phyloP scores from a whole-genome alignment of 768 basidiomycete species.

The Dacryopinax spathularia region DNA sequence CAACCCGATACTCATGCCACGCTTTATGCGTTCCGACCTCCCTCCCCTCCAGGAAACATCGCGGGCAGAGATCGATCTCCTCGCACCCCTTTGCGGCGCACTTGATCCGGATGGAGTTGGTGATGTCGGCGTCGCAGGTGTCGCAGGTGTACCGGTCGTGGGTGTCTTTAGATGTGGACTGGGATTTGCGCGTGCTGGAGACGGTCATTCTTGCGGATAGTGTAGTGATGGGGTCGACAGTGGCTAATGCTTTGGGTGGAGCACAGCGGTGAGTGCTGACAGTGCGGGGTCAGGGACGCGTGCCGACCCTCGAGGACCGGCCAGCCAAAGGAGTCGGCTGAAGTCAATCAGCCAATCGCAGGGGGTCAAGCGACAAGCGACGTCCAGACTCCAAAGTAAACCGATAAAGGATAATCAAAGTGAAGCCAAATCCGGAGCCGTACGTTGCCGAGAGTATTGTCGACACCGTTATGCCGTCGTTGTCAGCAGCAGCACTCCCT shows the following conservation, averaged over 20 bases:
- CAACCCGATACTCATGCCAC: slow-evolving; percentile 79
- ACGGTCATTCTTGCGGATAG: neutral
- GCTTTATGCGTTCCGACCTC: slow-evolving; percentile 76
- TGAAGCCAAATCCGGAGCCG: too few relatives aligned
- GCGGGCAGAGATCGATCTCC: slow-evolving; percentile 80
- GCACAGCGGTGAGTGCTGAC: neutral
- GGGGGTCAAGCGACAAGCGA: too few relatives aligned
- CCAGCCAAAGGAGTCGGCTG: too few relatives aligned
- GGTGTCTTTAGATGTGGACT: neutral
- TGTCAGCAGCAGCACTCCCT: neutral
- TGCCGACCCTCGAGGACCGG: too few relatives aligned
- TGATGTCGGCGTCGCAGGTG: slow-evolving; percentile 71
- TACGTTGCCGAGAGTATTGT: too few relatives aligned
- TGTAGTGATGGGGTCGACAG: neutral
- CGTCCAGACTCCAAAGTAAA: too few relatives aligned
- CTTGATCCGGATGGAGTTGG: slow-evolving; percentile 92
- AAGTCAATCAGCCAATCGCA: too few relatives aligned
- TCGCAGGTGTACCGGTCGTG: slow-evolving; percentile 37
- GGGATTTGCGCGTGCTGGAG: neutral
- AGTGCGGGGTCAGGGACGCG: neutral
- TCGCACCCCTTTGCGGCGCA: slow-evolving; percentile 75
- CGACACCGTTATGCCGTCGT: neutral
- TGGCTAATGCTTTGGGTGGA: neutral
- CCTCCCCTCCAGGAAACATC: slow-evolving; percentile 84
- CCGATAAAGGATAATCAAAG: too few relatives aligned